Percentiles rank a stretch among this genome's conserved stretches.
These are phyloP conservation scores for Diutina sp. DNA, from an alignment of 1,139 yeast species.

Conservation along the genomic window DNA sequence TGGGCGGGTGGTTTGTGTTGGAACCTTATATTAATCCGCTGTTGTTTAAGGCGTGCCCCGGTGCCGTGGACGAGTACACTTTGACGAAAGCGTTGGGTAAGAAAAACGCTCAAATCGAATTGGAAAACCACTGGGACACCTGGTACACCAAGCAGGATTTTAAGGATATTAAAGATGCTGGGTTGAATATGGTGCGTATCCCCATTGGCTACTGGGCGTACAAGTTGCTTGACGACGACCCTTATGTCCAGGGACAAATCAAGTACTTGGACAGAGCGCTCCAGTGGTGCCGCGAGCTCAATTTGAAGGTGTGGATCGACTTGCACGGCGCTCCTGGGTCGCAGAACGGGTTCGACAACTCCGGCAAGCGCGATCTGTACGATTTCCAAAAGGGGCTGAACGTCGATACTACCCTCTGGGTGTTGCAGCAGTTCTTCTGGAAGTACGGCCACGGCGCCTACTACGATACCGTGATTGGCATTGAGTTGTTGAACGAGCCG, in stretches of 20 bases:
- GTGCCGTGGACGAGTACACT: conserved; percentile 65
- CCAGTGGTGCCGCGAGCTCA: conserved; percentile 54
- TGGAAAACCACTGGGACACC: conserved; percentile 64
- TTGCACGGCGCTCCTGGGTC: conserved; percentile 97
- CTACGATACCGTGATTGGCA: conserved; percentile 66
- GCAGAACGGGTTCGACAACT: conserved; percentile 93
- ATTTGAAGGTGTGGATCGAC: conserved; percentile 78
- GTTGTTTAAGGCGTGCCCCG: conserved; percentile 55
- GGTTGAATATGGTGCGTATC: conserved; percentile 77
- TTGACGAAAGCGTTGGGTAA: conserved; percentile 52
- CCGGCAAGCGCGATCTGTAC: conserved; percentile 63
- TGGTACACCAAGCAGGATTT: conserved; percentile 75
- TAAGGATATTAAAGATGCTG: conserved; percentile 42
- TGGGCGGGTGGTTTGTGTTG: conserved; percentile 88
- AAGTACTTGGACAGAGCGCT: conserved; percentile 63
- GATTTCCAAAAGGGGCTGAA: conserved; percentile 44
- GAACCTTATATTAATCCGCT: conserved; percentile 83
- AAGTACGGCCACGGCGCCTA: conserved; percentile 59
- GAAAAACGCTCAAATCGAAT: conserved; percentile 35
- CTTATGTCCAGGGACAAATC: conserved; percentile 81
- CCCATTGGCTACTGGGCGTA: conserved; percentile 98
- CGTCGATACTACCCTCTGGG: conserved; percentile 37
- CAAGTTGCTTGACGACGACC: conserved; percentile 48
- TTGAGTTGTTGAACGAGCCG: conserved; percentile 86
- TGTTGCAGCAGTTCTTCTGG: conserved; percentile 29